These are phyloP conservation scores for Sporothrix schenckii DNA, from an alignment of 2,329 filamentous ascomycete species.

Conservation along the genomic window DNA sequence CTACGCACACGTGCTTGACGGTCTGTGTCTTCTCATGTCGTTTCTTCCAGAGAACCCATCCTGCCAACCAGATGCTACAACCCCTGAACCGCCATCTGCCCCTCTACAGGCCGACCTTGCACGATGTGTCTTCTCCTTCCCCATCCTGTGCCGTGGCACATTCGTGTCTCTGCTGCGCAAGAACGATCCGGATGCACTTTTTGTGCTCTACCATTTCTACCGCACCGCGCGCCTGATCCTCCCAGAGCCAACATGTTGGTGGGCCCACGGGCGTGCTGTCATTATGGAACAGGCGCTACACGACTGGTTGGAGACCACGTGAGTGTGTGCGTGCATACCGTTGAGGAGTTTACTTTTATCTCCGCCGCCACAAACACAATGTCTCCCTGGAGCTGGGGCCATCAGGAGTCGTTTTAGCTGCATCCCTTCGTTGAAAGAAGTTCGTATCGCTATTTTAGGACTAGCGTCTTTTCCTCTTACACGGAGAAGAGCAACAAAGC, in stretches of 20 bases:
- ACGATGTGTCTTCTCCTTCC: conserved; percentile 33
- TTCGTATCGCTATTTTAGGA: conserved; percentile 26
- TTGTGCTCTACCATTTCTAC: conserved; percentile 36
- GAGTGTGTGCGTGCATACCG: background rate
- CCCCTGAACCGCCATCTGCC: background rate
- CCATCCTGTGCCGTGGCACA: conserved; percentile 32
- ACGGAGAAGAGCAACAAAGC: conserved; percentile 14
- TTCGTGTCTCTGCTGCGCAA: conserved; percentile 31
- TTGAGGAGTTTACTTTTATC: conserved; percentile 12
- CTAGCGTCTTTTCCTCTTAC: conserved; percentile 5
- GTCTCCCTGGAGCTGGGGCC: background rate
- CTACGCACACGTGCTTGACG: conserved; percentile 13
- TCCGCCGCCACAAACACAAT: background rate
- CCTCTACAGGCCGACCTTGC: conserved; percentile 24
- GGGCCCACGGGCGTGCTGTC: conserved; percentile 32
- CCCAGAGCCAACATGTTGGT: conserved; percentile 31
- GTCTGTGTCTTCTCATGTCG: conserved; percentile 32
- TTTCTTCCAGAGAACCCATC: conserved; percentile 27
- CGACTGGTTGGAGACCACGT: conserved; percentile 10
- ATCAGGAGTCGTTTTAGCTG: background rate
- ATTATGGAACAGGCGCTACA: conserved; percentile 28
- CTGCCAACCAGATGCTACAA: background rate
- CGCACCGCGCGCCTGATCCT: conserved; percentile 32
- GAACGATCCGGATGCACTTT: conserved; percentile 29
- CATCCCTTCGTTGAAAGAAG: background rate